Percentiles rank a stretch among this genome's conserved stretches.
Evolutionary conservation across 768 basidiomycete genomes (phyloP).

Genomic region (Clavaria fumosa): DNA sequence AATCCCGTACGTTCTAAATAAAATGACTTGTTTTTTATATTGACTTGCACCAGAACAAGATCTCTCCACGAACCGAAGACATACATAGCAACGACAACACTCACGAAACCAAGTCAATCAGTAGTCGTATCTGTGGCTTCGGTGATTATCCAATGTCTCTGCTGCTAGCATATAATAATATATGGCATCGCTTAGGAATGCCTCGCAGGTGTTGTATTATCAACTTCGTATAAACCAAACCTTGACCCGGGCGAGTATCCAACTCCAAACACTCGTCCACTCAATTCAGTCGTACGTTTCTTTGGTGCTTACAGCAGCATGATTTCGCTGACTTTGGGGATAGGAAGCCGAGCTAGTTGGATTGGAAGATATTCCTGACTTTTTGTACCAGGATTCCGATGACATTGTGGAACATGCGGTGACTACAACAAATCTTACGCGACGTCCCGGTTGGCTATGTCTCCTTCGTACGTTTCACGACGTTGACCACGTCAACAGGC

Average conservation of each 20-base stretch:
- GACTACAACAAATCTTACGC: constrained; percentile 17
- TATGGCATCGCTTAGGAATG: constrained; percentile 36
- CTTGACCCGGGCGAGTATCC: constrained; percentile 44
- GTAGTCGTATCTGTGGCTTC: constrained; percentile 45
- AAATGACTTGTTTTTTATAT: constrained; percentile 1
- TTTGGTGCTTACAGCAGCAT: background rate
- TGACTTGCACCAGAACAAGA: constrained; percentile 38
- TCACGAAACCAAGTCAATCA: constrained; percentile 66
- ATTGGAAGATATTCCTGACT: constrained; percentile 52
- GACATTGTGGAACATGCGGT: constrained; percentile 19
- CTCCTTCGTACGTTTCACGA: background rate
- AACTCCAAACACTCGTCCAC: constrained; percentile 56
- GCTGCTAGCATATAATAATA: constrained; percentile 8
- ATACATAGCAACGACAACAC: constrained; percentile 40
- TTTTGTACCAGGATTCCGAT: constrained; percentile 43
- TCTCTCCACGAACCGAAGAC: constrained; percentile 40
- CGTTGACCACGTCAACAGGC: background rate
- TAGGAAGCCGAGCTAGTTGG: constrained; percentile 58
- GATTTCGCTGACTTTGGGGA: no score
- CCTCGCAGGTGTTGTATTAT: constrained; percentile 48
- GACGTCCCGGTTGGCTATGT: background rate
- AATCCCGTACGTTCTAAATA: constrained; percentile 39
- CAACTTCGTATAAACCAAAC: constrained; percentile 40
- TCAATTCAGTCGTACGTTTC: constrained; percentile 34
- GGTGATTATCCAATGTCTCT: constrained; percentile 22